Conservation (phyloP, 2,329 filamentous ascomycete genomes). For the Beauveria caledonica region DNA sequence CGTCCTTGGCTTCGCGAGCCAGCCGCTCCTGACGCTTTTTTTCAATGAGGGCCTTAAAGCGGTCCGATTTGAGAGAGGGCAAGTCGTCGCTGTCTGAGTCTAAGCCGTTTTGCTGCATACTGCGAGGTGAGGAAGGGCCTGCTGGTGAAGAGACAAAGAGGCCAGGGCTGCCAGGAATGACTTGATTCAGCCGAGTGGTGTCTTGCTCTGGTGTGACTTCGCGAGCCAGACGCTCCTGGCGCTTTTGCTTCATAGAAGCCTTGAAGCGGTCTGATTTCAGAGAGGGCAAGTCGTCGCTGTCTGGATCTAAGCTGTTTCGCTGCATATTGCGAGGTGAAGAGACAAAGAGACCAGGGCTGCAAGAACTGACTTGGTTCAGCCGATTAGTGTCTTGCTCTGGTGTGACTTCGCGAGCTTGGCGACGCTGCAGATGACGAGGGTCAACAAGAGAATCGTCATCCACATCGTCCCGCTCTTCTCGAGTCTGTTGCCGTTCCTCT, state of each 20-base stretch:
- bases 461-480: slow-evolving; percentile 28
- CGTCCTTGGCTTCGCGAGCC: slow-evolving; percentile 54
- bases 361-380: slow-evolving; percentile 17
- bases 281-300: slow-evolving; percentile 38
- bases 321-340: slow-evolving; percentile 24
- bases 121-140: slow-evolving; percentile 24
- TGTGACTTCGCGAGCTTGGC: slow-evolving; percentile 26
- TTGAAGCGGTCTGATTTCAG: slow-evolving; percentile 54
- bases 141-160: slow-evolving; percentile 50
- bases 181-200: slow-evolving; percentile 5
- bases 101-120: slow-evolving; percentile 21
- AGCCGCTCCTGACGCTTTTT: slow-evolving; percentile 65
- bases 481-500: slow-evolving; percentile 17
- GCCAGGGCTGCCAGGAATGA: slow-evolving; percentile 31
- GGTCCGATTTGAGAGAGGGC: slow-evolving; percentile 42
- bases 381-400: slow-evolving; percentile 22
- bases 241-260: slow-evolving; percentile 65
- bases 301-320: slow-evolving; percentile 29
- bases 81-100: slow-evolving; percentile 40
- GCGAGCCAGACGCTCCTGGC: slow-evolving; percentile 52
- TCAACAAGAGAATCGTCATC: slow-evolving; percentile 34
- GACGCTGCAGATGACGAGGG: slow-evolving; percentile 32
- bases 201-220: slow-evolving; percentile 26
- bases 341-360: slow-evolving; percentile 46
- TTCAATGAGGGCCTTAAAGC: slow-evolving; percentile 64